A percentile compares a stretch with the other conserved stretches of the same genome.
Evolutionary conservation across 2,329 filamentous ascomycete genomes (phyloP).

Genomic region (Pseudogymnoascus sp.): DNA sequence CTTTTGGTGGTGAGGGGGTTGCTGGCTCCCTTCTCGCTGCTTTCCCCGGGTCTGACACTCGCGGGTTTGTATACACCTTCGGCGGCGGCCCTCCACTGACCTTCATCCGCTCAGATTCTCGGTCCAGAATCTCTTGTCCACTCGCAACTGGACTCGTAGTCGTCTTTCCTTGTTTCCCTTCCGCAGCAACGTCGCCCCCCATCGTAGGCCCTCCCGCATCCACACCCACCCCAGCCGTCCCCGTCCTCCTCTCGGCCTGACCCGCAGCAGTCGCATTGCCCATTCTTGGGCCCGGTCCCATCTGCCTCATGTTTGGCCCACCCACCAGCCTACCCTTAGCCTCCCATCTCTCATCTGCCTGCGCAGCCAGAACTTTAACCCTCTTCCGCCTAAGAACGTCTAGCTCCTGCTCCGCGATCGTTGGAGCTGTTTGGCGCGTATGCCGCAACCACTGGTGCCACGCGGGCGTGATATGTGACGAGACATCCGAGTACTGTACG

Average conservation of each 20-base stretch:
- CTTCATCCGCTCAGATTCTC: background rate
- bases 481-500: slow-evolving; percentile 47
- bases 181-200: background rate
- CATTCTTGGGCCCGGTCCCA: slow-evolving; percentile 25
- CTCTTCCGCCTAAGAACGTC: slow-evolving; percentile 47
- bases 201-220: background rate
- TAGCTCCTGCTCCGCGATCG: slow-evolving; percentile 46
- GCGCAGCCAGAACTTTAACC: slow-evolving; percentile 49
- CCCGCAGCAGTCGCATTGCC: slow-evolving; percentile 11
- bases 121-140: slow-evolving; percentile 2
- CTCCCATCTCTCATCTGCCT: slow-evolving; percentile 58
- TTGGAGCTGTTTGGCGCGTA: slow-evolving; percentile 47
- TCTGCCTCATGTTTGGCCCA: slow-evolving; percentile 27
- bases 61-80: slow-evolving; percentile 8
- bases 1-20: slow-evolving; percentile 22
- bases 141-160: background rate
- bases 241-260: slow-evolving; percentile 10
- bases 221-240: background rate
- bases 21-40: slow-evolving; percentile 16
- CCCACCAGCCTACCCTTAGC: slow-evolving; percentile 48
- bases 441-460: slow-evolving; percentile 67
- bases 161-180: background rate
- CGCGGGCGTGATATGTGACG: slow-evolving; percentile 44
- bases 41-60: slow-evolving; percentile 9
- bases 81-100: background rate